phyloP scores from a whole-genome alignment of 495 filamentous ascomycete genomes.

The Cryomyces antarcticus region DNA sequence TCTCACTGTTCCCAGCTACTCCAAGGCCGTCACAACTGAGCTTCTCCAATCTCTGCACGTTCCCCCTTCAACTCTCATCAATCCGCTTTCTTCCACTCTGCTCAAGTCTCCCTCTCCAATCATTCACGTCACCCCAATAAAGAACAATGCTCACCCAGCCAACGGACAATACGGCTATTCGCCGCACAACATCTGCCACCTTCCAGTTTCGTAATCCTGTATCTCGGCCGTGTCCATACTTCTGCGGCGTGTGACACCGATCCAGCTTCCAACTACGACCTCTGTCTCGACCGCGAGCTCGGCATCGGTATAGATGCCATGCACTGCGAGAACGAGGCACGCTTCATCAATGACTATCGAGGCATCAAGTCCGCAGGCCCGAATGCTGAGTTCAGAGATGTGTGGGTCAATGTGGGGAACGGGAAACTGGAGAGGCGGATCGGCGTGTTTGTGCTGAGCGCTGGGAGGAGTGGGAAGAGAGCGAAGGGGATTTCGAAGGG shows the following conservation, averaged over 20 bases:
- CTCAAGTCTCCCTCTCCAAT: slow-evolving; percentile 17
- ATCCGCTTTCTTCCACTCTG: slow-evolving; percentile 12
- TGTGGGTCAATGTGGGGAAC: slow-evolving; percentile 15
- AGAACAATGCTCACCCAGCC: slow-evolving; percentile 36
- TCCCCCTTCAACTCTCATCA: slow-evolving; percentile 11
- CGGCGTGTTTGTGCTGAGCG: slow-evolving; percentile 38
- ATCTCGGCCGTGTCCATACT: slow-evolving; percentile 40
- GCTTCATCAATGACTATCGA: slow-evolving; percentile 58
- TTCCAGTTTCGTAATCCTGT: slow-evolving; percentile 38
- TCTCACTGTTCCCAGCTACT: slow-evolving; percentile 29
- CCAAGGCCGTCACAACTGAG: slow-evolving; percentile 19
- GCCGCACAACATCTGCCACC: slow-evolving; percentile 35
- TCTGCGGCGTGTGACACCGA: slow-evolving; percentile 20
- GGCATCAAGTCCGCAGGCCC: slow-evolving; percentile 29
- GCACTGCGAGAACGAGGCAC: slow-evolving; percentile 41
- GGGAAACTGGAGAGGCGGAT: slow-evolving; percentile 27
- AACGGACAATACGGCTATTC: slow-evolving; percentile 41
- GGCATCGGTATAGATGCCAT: slow-evolving; percentile 44
- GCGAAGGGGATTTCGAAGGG: slow-evolving; percentile 34
- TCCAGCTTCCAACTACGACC: slow-evolving; percentile 41
- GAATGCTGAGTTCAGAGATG: slow-evolving; percentile 40
- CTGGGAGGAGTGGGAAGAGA: slow-evolving; percentile 29
- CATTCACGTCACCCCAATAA: slow-evolving; percentile 35
- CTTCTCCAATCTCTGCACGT: slow-evolving; percentile 9
- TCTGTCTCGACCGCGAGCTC: slow-evolving; percentile 35